Percentiles rank a stretch among this genome's conserved stretches.
phyloP scores from a whole-genome alignment of 2,329 filamentous ascomycete species.

The Trichophyton benhamiae region DNA sequence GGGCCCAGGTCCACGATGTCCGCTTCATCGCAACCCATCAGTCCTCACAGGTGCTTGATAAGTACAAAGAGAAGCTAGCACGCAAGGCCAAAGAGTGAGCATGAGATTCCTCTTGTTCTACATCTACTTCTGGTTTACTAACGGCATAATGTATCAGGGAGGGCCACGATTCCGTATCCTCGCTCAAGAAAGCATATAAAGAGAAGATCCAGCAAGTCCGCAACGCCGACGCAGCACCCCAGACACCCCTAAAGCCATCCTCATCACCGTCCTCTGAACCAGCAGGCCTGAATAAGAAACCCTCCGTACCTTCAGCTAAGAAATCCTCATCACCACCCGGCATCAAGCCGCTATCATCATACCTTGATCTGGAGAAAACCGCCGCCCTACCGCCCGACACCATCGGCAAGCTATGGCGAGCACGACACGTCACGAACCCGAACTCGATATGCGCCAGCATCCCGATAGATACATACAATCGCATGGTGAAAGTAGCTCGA shows the following conservation, averaged over 20 bases:
- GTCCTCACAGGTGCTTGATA: constrained; percentile 57
- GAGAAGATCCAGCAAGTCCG: constrained; percentile 67
- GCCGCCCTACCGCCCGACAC: constrained; percentile 62
- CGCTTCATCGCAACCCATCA: constrained; percentile 76
- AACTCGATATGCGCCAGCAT: constrained; percentile 75
- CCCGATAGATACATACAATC: constrained; percentile 57
- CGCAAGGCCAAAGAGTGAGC: constrained; percentile 59
- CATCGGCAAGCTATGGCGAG: constrained; percentile 78
- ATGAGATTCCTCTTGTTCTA: not conserved
- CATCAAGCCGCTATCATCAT: constrained; percentile 54
- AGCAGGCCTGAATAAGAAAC: not conserved
- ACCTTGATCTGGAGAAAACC: constrained; percentile 69
- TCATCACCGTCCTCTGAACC: constrained; percentile 21
- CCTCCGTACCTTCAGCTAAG: constrained; percentile 17
- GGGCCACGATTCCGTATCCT: constrained; percentile 47
- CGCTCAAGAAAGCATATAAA: constrained; percentile 66
- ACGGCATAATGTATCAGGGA: constrained; percentile 39
- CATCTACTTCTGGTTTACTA: not conserved
- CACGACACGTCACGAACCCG: constrained; percentile 63
- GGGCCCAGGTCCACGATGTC: constrained; percentile 85
- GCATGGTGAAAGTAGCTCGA: constrained; percentile 59
- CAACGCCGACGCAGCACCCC: constrained; percentile 39
- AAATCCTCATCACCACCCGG: constrained; percentile 30
- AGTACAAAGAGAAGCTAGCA: constrained; percentile 76
- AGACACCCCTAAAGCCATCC: constrained; percentile 20